Base-by-base conservation (phyloP, 805 yeast species). In the Ogataea henricii region DNA sequence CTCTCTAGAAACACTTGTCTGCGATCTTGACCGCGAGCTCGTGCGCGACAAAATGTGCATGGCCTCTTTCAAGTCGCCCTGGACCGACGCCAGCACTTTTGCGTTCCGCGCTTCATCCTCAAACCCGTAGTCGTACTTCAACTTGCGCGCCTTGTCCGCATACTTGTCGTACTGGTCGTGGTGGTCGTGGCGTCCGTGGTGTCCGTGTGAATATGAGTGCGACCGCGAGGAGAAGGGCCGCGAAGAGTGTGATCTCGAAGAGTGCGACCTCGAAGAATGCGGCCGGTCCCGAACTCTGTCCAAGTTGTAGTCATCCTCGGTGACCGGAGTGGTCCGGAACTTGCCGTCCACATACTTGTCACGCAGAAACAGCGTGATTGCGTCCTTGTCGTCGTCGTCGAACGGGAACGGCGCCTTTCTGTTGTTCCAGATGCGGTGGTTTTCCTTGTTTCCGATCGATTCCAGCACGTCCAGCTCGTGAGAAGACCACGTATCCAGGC, bases 301-400 rank as follows among this genome's bases (percentile, higher is more conserved):
- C 47, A 68, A 66, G 27, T 68, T 69, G 49, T 71, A 71, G 35
- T 74, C 79, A 1, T 54, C 54, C 12, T 58, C 56, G 10, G 64
- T 65, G 40, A 71, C 62, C 6, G 60, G 55, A 36, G 72, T 78
- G 41, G 70, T 68, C 46, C 82, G 65, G 58, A 76, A 88, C 48
- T 70, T 74, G 1, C 90, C 89, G n/a, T 66, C 57, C 18, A 85
- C 67, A 64, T 88, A 88, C 62, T 88, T 88, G 40, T 84, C 82
- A 53, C 85, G 73, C 37, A 88, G 66, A 66, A 69, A 88, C 48
- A 74, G 70, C 47, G 78, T 85, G 23, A 85, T 78, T 1, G 69
- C 72, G 26, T 64, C 74, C 50, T 67, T 85, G 58, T 82, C 90
- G 56, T 86, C 92, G 18, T 81, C 89, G 59, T 85, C 91, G 50